A percentile compares a stretch with the other conserved stretches of the same genome.
phyloP scores from a whole-genome alignment of 139 green algal genomes.

The Chlamydomonas schloesseri region DNA sequence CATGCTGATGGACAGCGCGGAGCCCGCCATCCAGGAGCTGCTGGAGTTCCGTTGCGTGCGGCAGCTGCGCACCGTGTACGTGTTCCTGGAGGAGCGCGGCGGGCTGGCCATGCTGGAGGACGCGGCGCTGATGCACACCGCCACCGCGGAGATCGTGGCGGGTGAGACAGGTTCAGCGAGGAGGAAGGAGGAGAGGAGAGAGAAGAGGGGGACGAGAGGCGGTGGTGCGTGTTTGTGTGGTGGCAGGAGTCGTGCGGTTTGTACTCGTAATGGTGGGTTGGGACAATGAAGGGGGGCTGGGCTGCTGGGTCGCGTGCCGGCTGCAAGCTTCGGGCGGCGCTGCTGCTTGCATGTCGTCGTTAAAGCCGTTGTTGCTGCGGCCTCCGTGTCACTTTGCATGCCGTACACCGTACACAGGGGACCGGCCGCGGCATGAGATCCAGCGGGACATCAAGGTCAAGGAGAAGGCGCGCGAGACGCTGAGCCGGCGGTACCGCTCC shows the following conservation, averaged over 20 bases:
- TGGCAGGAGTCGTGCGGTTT: no score
- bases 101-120: conserved; percentile 77
- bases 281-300: no score
- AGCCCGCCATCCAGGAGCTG: conserved; percentile 79
- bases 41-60: conserved; percentile 85
- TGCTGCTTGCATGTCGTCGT: no score
- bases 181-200: no score
- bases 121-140: conserved; percentile 69
- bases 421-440: conserved; percentile 66
- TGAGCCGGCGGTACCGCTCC: conserved; percentile 78
- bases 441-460: conserved; percentile 92
- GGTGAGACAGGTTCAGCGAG: conserved; percentile 47
- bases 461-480: conserved; percentile 82
- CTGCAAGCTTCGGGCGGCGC: no score
- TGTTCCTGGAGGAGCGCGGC: conserved; percentile 81
- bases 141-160: conserved; percentile 90
- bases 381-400: no score
- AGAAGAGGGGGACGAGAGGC: no score
- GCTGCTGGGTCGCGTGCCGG: no score
- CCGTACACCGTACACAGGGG: no score
- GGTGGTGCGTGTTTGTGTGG: no score
- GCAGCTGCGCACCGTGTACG: conserved; percentile 83
- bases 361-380: no score
- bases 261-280: no score
- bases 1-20: conserved; percentile 83